Evolutionary conservation across 2,329 filamentous ascomycete genomes (phyloP).

Genomic region (Ceratocystiopsis brevicomis): DNA sequence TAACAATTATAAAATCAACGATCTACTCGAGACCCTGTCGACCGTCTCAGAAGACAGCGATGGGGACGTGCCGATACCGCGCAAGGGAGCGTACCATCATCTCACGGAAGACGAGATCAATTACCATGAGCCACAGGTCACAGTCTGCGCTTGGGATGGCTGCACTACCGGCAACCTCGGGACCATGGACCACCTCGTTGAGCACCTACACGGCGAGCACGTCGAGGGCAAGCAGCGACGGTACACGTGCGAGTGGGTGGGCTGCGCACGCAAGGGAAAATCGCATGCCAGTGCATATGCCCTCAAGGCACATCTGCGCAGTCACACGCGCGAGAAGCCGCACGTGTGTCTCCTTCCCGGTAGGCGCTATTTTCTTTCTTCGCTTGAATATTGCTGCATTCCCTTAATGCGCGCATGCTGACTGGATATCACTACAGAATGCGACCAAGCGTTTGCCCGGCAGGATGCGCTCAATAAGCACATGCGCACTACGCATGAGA

Average conservation of each 20-base stretch:
- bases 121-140: constrained; percentile 60
- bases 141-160: constrained; percentile 59
- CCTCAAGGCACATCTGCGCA: constrained; percentile 90
- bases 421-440: constrained; percentile 40
- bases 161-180: constrained; percentile 51
- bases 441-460: constrained; percentile 87
- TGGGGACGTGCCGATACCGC: constrained; percentile 46
- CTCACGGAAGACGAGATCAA: constrained; percentile 62
- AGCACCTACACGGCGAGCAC: constrained; percentile 81
- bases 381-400: background rate
- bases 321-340: constrained; percentile 93
- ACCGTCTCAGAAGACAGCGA: constrained; percentile 84
- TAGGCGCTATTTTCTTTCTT: constrained; percentile 23
- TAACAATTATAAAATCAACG: constrained; percentile 24
- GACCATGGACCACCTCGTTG: constrained; percentile 66
- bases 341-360: constrained; percentile 92
- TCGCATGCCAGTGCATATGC: constrained; percentile 92
- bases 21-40: constrained; percentile 32
- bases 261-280: constrained; percentile 73
- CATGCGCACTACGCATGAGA: constrained; percentile 97
- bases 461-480: constrained; percentile 94
- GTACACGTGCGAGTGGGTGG: constrained; percentile 95
- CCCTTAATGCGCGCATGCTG: too few relatives aligned
- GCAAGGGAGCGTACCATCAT: background rate
- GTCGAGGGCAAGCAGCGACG: constrained; percentile 88